Percentiles rank a stretch among this genome's conserved stretches.
phyloP scores from a whole-genome alignment of 148 eudicot genomes.

The Fagopyrum esculentum region DNA sequence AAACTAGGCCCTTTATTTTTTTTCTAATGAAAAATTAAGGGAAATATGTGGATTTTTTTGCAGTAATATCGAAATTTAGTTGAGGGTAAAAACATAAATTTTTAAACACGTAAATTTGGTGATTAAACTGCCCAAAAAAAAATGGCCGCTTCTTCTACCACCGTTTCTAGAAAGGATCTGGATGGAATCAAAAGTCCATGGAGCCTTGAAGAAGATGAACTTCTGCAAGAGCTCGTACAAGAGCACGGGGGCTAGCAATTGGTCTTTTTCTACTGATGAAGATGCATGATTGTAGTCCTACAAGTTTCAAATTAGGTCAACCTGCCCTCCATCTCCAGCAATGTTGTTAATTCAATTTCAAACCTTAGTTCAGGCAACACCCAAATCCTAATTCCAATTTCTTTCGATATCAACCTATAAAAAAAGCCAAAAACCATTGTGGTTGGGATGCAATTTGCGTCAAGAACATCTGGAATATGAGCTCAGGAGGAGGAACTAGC shows the following conservation, averaged over 20 bases:
- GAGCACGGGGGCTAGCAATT: conserved; percentile 47
- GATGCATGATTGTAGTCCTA: conserved; percentile 19
- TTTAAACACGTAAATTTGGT: no score
- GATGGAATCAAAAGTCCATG: conserved; percentile 61
- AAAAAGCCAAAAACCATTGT: not conserved
- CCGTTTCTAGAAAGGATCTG: conserved; percentile 19
- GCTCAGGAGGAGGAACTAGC: conserved; percentile 57
- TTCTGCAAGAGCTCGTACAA: conserved; percentile 25
- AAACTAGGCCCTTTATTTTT: no score
- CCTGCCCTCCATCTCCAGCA: not conserved
- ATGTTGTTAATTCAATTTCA: not conserved
- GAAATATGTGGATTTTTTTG: no score
- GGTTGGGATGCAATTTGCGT: not conserved
- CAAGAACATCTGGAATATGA: conserved; percentile 26
- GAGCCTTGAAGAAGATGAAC: conserved; percentile 54
- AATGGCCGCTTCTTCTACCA: conserved; percentile 1
- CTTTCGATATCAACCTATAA: not conserved
- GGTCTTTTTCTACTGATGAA: conserved; percentile 41
- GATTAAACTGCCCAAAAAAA: no score
- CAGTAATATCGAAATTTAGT: no score
- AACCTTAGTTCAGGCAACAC: not conserved
- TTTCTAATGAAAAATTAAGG: no score
- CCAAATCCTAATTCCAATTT: not conserved
- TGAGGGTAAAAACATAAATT: no score
- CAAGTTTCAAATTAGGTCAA: conserved; percentile 7